Evolutionary conservation across 169 alveolate species (phyloP), one percentile per base, ranked within the genome.

Genomic region (Eimeria praecox): DNA sequence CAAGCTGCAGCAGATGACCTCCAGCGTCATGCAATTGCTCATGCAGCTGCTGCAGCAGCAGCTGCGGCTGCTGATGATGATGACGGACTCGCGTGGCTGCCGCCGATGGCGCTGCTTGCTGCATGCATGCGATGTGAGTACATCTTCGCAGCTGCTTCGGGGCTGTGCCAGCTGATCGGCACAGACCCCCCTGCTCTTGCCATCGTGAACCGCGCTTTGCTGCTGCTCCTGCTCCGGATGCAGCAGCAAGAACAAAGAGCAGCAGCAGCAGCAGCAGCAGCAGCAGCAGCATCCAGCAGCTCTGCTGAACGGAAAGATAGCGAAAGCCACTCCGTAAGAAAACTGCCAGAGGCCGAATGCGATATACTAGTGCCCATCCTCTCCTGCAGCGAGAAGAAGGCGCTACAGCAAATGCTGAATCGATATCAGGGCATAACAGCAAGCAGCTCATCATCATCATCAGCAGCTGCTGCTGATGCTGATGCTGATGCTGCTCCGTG

Each of bases 21-120:
- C 59, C 96, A 93, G 94, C 78, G 89, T 38, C 96, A 83, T 22
- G 94, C 94, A 0, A 49, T 93, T 38, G 88, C 90, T n/a, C 96
- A 93, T 40, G 82, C 82, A 18, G 93, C 94, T 16, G 9, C 52
- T 0, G 88, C 94, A 38, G 87, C 73, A 5, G 73, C 95, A 42
- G 95, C 94, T 96, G 54, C 73, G 2, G 73, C 95, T 64, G 95
- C 94, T 96, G 54, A 46, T 59, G 44, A n/a, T n/a, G 42, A 46
- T 33, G 82, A 87, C 33, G 83, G 66, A 33, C 62, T 62, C 44
- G 78, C 93, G 66, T 87, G 93, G 93, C n/a, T 87, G 46, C 93
- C 93, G 59, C 64, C 93, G n/a, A 14, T 87, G 22, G 46, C 82
- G 64, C 46, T 87, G 59, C 93, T 87, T 24, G 93, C 93, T 59